A percentile compares a stretch with the other conserved stretches of the same genome.
phyloP scores from a whole-genome alignment of 2,329 filamentous ascomycete genomes.

The Seiridium unicorne region DNA sequence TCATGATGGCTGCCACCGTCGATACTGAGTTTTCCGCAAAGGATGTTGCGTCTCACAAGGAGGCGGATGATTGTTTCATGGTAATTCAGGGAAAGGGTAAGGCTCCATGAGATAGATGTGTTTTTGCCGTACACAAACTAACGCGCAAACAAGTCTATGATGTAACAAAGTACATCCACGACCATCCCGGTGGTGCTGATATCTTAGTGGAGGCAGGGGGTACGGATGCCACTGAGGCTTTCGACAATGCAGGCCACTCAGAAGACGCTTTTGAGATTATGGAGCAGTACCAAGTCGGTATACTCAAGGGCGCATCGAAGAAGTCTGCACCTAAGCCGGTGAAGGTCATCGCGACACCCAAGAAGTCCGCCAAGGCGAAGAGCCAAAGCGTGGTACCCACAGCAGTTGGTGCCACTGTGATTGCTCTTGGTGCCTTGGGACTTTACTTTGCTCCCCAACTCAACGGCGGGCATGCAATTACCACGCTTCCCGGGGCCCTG shows the following conservation, averaged over 20 bases:
- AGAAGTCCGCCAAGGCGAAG: conserved; percentile 9
- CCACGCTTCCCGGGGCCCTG: background rate
- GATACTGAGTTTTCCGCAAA: conserved; percentile 29
- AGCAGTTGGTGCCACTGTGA: conserved; percentile 10
- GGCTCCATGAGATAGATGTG: background rate
- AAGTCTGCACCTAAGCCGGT: conserved; percentile 20
- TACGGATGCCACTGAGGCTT: conserved; percentile 74
- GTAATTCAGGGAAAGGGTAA: conserved; percentile 54
- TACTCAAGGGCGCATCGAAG: conserved; percentile 28
- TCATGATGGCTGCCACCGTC: conserved; percentile 15
- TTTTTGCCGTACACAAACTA: background rate
- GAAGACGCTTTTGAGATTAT: conserved; percentile 52
- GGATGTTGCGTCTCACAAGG: conserved; percentile 50
- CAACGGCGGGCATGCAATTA: conserved; percentile 5
- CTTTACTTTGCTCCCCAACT: conserved; percentile 18
- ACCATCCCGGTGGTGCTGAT: conserved; percentile 73
- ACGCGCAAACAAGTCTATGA: conserved; percentile 48
- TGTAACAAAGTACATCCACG: conserved; percentile 53
- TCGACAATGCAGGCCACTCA: conserved; percentile 82
- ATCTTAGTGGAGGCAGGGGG: conserved; percentile 76
- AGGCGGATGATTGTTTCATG: conserved; percentile 49
- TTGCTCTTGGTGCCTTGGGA: conserved; percentile 14
- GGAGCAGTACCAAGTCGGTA: conserved; percentile 34
- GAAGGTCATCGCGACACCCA: conserved; percentile 15
- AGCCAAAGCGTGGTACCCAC: conserved; percentile 1